phyloP scores from a whole-genome alignment of 1,139 yeast genomes.

The Pichia cactophila region DNA sequence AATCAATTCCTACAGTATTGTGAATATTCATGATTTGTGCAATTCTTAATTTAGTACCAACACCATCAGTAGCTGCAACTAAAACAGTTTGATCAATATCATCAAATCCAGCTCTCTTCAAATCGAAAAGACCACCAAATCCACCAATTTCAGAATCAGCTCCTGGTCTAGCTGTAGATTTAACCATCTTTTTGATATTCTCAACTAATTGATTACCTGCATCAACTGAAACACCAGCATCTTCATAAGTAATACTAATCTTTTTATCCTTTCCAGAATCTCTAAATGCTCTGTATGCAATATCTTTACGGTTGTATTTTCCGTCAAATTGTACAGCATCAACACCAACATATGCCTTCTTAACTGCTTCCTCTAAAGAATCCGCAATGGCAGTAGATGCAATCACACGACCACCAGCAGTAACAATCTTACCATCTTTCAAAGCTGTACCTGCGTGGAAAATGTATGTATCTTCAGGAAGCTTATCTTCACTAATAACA shows the following conservation, averaged over 20 bases:
- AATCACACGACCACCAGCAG: slow-evolving; percentile 95
- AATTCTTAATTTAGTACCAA: slow-evolving; percentile 92
- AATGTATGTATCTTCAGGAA: slow-evolving; percentile 53
- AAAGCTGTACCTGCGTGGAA: slow-evolving; percentile 91
- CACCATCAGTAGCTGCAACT: slow-evolving; percentile 99
- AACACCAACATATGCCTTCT: slow-evolving; percentile 79
- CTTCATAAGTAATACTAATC: slow-evolving; percentile 70
- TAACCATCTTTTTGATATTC: slow-evolving; percentile 82
- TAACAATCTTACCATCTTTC: slow-evolving; percentile 50
- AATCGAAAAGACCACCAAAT: slow-evolving; percentile 93
- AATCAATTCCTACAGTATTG: slow-evolving; percentile 94
- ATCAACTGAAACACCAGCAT: slow-evolving; percentile 96
- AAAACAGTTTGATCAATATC: slow-evolving; percentile 65
- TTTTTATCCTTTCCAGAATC: slow-evolving; percentile 14
- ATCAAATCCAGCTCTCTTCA: slow-evolving; percentile 77
- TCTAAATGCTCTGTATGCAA: slow-evolving; percentile 93
- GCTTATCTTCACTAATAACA: slow-evolving; percentile 37
- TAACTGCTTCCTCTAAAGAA: slow-evolving; percentile 72
- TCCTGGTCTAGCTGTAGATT: slow-evolving; percentile 92
- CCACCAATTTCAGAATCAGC: slow-evolving; percentile 99
- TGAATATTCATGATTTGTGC: slow-evolving; percentile 88
- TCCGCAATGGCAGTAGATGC: slow-evolving; percentile 85
- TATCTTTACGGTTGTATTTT: slow-evolving; percentile 83
- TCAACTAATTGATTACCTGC: slow-evolving; percentile 87
- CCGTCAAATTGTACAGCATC: slow-evolving; percentile 62